phyloP scores from a whole-genome alignment of 1,284 basidiomycete genomes.

The Ustilago xerochloae region DNA sequence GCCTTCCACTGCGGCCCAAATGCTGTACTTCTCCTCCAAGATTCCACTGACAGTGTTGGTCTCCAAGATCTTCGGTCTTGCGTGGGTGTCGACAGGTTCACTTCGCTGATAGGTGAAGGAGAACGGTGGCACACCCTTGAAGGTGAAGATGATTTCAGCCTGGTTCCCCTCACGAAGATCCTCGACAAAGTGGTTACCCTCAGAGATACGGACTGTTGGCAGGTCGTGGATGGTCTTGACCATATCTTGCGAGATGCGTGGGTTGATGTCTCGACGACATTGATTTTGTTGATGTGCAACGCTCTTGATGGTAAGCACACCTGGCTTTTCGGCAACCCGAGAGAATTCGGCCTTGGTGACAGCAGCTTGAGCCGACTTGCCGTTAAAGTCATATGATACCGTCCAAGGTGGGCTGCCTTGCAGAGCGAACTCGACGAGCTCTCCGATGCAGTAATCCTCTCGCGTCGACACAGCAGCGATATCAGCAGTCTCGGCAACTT shows the following conservation, averaged over 20 bases:
- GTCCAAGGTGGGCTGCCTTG: slow-evolving; percentile 97
- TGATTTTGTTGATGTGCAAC: slow-evolving; percentile 78
- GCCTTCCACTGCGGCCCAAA: slow-evolving; percentile 88
- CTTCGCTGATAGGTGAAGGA: slow-evolving; percentile 75
- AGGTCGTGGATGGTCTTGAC: slow-evolving; percentile 82
- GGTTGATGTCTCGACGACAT: slow-evolving; percentile 70
- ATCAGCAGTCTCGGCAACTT: slow-evolving; percentile 92
- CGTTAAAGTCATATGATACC: slow-evolving; percentile 86
- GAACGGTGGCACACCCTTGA: slow-evolving; percentile 91
- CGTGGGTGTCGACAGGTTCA: slow-evolving; percentile 64
- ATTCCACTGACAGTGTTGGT: slow-evolving; percentile 75
- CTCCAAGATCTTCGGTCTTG: slow-evolving; percentile 60
- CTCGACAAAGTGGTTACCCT: slow-evolving; percentile 82
- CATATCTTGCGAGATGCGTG: slow-evolving; percentile 67
- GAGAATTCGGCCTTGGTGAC: slow-evolving; percentile 84
- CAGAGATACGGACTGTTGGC: slow-evolving; percentile 85
- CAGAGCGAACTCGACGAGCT: slow-evolving; percentile 87
- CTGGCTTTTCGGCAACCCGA: slow-evolving; percentile 81
- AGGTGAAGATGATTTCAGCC: slow-evolving; percentile 89
- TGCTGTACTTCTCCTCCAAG: slow-evolving; percentile 80
- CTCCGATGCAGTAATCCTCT: slow-evolving; percentile 88
- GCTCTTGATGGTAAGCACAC: slow-evolving; percentile 82
- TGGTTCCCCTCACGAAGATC: slow-evolving; percentile 83
- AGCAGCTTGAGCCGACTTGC: slow-evolving; percentile 79
- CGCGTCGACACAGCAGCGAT: slow-evolving; percentile 84